Evolutionary conservation across 2,329 filamentous ascomycete genomes (phyloP).

Genomic region (Pestalotiopsis sp.): DNA sequence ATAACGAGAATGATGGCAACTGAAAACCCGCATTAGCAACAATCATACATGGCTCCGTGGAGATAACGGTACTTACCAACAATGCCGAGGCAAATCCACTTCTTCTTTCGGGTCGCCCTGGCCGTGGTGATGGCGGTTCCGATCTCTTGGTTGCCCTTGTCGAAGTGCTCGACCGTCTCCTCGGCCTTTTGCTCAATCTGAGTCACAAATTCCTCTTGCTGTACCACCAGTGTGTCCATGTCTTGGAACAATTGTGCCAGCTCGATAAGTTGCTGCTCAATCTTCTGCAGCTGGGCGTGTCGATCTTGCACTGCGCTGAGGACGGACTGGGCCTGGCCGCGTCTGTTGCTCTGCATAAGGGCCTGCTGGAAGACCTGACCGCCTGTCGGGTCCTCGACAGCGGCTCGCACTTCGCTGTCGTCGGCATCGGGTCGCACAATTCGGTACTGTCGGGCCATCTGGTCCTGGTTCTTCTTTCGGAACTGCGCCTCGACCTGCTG

Average conservation of each 20-base stretch:
- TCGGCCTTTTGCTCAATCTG: constrained; percentile 87
- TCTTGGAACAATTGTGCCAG: constrained; percentile 87
- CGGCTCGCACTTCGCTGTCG: constrained; percentile 75
- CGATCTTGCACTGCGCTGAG: constrained; percentile 80
- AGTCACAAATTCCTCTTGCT: constrained; percentile 80
- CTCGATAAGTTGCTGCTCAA: constrained; percentile 87
- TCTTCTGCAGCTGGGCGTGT: constrained; percentile 86
- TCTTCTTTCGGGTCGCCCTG: constrained; percentile 81
- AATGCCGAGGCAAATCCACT: constrained; percentile 93
- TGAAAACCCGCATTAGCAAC: constrained; percentile 33
- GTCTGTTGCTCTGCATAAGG: constrained; percentile 77
- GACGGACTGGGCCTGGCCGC: constrained; percentile 78
- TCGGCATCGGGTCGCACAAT: constrained; percentile 84
- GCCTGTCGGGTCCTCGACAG: constrained; percentile 71
- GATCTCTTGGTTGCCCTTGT: constrained; percentile 84
- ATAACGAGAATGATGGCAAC: constrained; percentile 56
- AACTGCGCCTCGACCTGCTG: constrained; percentile 80
- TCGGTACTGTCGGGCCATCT: constrained; percentile 86
- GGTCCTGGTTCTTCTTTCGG: constrained; percentile 77
- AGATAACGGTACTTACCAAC: constrained; percentile 46
- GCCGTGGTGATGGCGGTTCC: constrained; percentile 81
- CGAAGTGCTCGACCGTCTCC: constrained; percentile 81
- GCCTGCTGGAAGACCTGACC: constrained; percentile 88
- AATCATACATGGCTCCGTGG: background rate
- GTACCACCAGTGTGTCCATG: constrained; percentile 80